A percentile compares a stretch with the other conserved stretches of the same genome.
Evolutionary conservation across 140 eudicot species (phyloP).

Genomic region (Cichorium intybus): DNA sequence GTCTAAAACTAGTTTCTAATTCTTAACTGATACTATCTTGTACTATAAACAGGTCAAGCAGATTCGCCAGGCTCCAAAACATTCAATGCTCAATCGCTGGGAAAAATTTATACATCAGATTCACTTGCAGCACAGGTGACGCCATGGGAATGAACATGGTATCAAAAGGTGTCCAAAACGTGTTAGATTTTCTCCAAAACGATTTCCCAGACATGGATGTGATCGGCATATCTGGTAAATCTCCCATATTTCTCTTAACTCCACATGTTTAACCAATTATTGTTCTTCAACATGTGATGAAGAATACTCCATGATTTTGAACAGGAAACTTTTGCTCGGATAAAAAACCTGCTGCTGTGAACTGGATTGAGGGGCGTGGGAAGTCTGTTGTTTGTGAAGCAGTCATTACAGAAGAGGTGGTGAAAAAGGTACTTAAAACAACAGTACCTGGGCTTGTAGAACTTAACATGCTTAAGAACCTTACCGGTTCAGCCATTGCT

Average conservation of each 20-base stretch:
- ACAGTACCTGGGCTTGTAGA: slow-evolving; percentile 70
- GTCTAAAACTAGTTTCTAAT: neutral
- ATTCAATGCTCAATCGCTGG: slow-evolving; percentile 71
- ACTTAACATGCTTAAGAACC: slow-evolving; percentile 85
- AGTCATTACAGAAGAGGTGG: slow-evolving; percentile 52
- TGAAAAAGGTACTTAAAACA: slow-evolving; percentile 66
- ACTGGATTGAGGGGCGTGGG: slow-evolving; percentile 86
- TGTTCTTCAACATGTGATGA: neutral
- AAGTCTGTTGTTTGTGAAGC: slow-evolving; percentile 90
- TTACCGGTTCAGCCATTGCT: slow-evolving; percentile 79
- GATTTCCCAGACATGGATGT: slow-evolving; percentile 87
- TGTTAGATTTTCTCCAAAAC: slow-evolving; percentile 62
- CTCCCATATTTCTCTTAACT: neutral
- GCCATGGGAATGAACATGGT: slow-evolving; percentile 98
- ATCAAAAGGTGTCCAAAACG: slow-evolving; percentile 86
- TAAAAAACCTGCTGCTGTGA: slow-evolving; percentile 80
- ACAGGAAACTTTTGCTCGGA: slow-evolving; percentile 78
- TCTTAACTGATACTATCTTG: neutral
- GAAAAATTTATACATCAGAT: slow-evolving; percentile 64
- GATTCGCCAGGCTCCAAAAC: slow-evolving; percentile 72
- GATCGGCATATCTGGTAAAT: slow-evolving; percentile 76
- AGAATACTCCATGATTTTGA: neutral
- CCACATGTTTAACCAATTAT: neutral
- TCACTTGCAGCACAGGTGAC: slow-evolving; percentile 83
- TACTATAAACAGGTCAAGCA: slow-evolving; percentile 57